Evolutionary conservation across 163 green algal genomes (phyloP), one percentile per base, ranked within the genome.

Genomic region (Trebouxiophyceae sp.): DNA sequence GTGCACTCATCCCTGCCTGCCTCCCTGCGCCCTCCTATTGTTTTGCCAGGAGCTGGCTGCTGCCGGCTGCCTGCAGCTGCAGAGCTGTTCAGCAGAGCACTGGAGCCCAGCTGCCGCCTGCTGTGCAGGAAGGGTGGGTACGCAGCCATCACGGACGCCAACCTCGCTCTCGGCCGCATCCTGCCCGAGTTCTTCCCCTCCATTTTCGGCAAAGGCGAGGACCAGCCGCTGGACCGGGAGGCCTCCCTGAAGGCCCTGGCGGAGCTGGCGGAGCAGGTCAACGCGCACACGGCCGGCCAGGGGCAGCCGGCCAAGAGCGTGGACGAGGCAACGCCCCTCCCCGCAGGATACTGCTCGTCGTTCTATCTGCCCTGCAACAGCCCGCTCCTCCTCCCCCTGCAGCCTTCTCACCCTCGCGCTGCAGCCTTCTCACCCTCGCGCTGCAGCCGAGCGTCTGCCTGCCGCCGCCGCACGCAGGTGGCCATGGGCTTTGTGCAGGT

Each of bases 111-210:
- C n/a, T n/a, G n/a, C n/a, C n/a, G n/a, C n/a, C n/a, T n/a, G n/a
- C n/a, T 59, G 19, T 16, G 29, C 60, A 73, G 70, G 57, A 79
- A 79, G 63, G 84, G 81, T 16, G 89, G 87, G 33, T 64, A 86
- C 55, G 79, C 96, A 19, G 89, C 94, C 32, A 87, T 99, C 59
- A 99, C 94, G 20, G 94, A 99, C 67, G 92, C 91, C 59, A 99
- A 99, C 72, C 62, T 95, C 66, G 80, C 93, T 30, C 85, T 98
- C 24, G 94, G 94, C 12, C 77, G 91, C 33, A 83, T 99, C n/a
- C 70, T 97, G 58, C 94, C 94, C 5, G 83, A 91, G 0, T 96
- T 89, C 69, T 99, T 99, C 70, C 94, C 94, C 2, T 87, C 92
- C 64, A 97, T 99, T 54, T 99, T 99, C 68, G 94, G 94, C 0